phyloP scores from a whole-genome alignment of 441 rosid species.

The Adansonia gregorii region DNA sequence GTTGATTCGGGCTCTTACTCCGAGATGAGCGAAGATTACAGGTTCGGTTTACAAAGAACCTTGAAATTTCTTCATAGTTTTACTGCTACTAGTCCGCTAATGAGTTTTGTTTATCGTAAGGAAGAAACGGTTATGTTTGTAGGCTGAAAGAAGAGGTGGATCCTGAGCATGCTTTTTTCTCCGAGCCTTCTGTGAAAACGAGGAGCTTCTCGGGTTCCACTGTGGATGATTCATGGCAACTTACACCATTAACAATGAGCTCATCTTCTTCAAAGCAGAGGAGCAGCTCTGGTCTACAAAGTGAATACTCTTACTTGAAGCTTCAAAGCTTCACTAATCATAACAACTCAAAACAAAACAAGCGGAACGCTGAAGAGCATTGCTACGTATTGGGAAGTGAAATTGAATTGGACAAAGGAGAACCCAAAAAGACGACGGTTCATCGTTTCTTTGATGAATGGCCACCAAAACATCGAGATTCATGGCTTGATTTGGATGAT shows the following conservation, averaged over 20 bases:
- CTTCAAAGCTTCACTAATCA: slow-evolving; percentile 53
- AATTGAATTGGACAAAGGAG: slow-evolving; percentile 43
- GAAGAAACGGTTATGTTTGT: slow-evolving; percentile 47
- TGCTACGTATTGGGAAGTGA: slow-evolving; percentile 52
- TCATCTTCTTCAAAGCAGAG: slow-evolving; percentile 62
- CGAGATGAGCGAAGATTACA: slow-evolving; percentile 47
- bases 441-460: slow-evolving; percentile 89
- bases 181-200: slow-evolving; percentile 61
- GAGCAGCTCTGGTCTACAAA: slow-evolving; percentile 41
- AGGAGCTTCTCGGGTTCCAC: slow-evolving; percentile 65
- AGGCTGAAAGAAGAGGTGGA: slow-evolving; percentile 63
- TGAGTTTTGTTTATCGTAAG: slow-evolving; percentile 29
- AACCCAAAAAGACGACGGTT: slow-evolving; percentile 67
- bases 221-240: slow-evolving; percentile 70
- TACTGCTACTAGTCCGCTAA: not conserved
- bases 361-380: slow-evolving; percentile 41
- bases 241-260: slow-evolving; percentile 66
- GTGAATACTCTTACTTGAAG: slow-evolving; percentile 64
- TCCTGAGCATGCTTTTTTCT: slow-evolving; percentile 64
- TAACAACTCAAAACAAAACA: slow-evolving; percentile 41
- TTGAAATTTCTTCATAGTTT: not conserved
- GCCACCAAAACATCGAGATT: slow-evolving; percentile 68
- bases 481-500: slow-evolving; percentile 67
- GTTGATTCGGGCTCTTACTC: slow-evolving; percentile 45
- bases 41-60: slow-evolving; percentile 37